Base-by-base conservation (phyloP, 495 filamentous ascomycete genomes). In the Penicillium parvum region DNA sequence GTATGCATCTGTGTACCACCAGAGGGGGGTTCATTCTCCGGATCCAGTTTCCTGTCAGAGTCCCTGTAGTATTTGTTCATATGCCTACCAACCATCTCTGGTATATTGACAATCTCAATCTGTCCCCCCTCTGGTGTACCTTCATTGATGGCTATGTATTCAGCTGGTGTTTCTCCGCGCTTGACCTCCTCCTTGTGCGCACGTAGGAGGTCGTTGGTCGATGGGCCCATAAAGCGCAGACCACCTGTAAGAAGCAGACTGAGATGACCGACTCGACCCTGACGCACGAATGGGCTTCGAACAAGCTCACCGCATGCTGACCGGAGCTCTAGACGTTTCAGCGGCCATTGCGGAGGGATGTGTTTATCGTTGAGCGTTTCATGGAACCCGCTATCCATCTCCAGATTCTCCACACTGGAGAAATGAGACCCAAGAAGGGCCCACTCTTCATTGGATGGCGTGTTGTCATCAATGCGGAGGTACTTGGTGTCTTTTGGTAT, bases 281-380 rank as follows among this genome's bases (percentile, higher is more conserved):
- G 40, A 2, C 40, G 52, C 7, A 61, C 30, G 15, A 49, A 50
- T 0, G 54, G 55, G 11, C 22, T 57, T n/a, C 34, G 40, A 19
- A 55, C 16, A 3, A 57, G 28, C 11, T 55, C 52, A 10, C 26
- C 41, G 10, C 40, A 46, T 2, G 50, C 49, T 7, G 16, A 21
- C 6, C 29, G 30, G 3, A 64, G 8, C 10, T 32, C 3, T 10
- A 59, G 41, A 8, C 49, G 48, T 15, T 51, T 26, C 0, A 61
- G 22, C 4, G 52, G 52, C 60, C 60, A 61, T 19, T 64, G 60
- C 9, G 36, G 17, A 8, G 60, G 60, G 15, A 64, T 41, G 3
- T 49, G 25, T 20, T 36, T 37, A 17, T 64, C 57, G 19, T 57
- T 58, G 1, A 61, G 43, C 0, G 56, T 30, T 39, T 60, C 60